Evolutionary conservation across 495 filamentous ascomycete genomes (phyloP), one percentile per base, ranked within the genome.

Genomic region (Aspergillus bertholletiae): DNA sequence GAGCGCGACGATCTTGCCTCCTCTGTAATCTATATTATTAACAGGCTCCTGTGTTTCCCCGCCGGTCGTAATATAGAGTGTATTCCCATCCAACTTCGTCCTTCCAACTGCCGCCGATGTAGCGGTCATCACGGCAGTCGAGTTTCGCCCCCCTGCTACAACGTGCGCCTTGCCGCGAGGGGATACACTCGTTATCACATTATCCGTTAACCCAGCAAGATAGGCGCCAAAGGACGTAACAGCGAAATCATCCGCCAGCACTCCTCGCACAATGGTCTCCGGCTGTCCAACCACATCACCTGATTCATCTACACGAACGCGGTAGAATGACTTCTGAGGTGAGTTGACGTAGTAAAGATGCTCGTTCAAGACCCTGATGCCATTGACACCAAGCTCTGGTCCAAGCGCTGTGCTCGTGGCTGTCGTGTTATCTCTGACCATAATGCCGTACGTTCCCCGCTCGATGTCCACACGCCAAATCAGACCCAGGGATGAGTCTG

Each of bases 341-440:
- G 54, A 61, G 48, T 74, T 77, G 24, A 61, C 67, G 55, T 65
- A 77, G 57, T 76, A 76, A 9, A 74, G 48, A 34, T 70, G 61
- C 0, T 59, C 61, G 12, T 61, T 41, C 18, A 53, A 56, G 20
- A 69, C 40, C 40, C 61, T 64, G 23, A 74, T 22, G 7, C 70
- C 72, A 23, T 74, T 71, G 20, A 74, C 52, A 2, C 66, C 72
- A 7, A 75, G 49, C 5, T 48, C 39, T 2, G 68, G 2, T 1
- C 41, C 44, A 1, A 50, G 28, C 47, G 57, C 63, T 44, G 17
- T 61, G 49, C 69, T 59, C 5, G 73, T 66, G 0, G 61, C 60
- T 69, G 74, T 75, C 46, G 71, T 73, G 1, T 68, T 40, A 52
- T 78, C 68, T 11, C 56, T 54, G 20, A 75, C 53, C 0, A 65